Evolutionary conservation across 2,329 filamentous ascomycete genomes (phyloP), one percentile per base, ranked within the genome.

Genomic region (Xylariales sp.): DNA sequence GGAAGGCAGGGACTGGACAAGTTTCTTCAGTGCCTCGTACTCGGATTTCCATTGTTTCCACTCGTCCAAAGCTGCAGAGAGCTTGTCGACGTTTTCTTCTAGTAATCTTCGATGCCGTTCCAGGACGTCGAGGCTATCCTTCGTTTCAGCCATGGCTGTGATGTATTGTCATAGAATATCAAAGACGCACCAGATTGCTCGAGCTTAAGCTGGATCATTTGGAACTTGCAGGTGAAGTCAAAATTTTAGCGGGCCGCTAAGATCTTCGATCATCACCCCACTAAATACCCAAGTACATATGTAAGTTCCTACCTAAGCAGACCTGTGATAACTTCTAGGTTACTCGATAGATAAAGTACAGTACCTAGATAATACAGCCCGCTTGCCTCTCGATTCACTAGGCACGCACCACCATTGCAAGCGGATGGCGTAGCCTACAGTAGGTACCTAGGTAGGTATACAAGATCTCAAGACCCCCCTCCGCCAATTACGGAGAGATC

Each of bases 31-130:
- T 18, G 83, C 80, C 58, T 95, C 88, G 62, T 97, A 97, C 61
- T 97, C 91, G 35, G 86, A 80, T 60, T 95, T 90, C 78, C 87
- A 94, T 41, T 82, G 83, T 49, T 87, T 85, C 91, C 91, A 98
- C 66, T 95, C 84, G 47, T 82, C 80, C 40, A 97, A 73, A 5
- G 86, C 82, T 55, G 84, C 80, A 42, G 79, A 79, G 15, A 97
- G 76, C 59, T 88, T 80, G 37, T 73, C 67, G 34, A 95, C 76
- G 49, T 84, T 88, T 27, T 80, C 76, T 61, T 95, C 87, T 6
- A 97, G 80, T 46, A 82, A 74, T 50, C 76, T 69, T 12, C 87
- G 78, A 56, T 91, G 86, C 46, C 76, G 77, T 61, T 95, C 88
- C 31, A 95, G 74, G 54, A 83, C 76, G 32, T 78, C 67, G 38